Conservation (phyloP, 192 early-diverging fungal genomes). For the Kappamyces sp. region DNA sequence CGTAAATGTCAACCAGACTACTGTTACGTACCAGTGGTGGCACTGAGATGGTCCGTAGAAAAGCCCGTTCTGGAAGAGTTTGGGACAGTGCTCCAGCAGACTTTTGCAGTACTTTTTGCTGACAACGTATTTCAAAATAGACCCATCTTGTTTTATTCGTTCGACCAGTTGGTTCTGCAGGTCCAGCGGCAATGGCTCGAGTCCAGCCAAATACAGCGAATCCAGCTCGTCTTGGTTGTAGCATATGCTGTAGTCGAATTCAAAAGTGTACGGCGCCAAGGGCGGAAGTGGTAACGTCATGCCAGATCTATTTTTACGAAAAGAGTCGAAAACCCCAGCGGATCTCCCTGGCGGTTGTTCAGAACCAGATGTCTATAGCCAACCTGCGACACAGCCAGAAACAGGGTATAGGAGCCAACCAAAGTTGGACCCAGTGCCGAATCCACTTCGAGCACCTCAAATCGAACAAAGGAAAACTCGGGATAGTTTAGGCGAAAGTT, state of each 20-base stretch:
- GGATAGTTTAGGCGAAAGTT: slow-evolving; percentile 29
- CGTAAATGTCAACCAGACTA: too few species aligned
- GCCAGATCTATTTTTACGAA: slow-evolving; percentile 31
- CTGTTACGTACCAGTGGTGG: too few species aligned
- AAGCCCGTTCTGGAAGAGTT: too few species aligned
- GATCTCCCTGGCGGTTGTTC: slow-evolving; percentile 56
- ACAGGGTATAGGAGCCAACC: slow-evolving; percentile 32
- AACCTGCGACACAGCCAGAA: slow-evolving; percentile 4
- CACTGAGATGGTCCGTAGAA: too few species aligned
- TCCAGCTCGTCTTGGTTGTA: not conserved
- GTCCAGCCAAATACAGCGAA: not conserved
- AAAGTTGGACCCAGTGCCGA: slow-evolving; percentile 27
- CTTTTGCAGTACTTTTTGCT: too few species aligned
- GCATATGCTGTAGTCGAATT: not conserved
- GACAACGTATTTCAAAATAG: not conserved
- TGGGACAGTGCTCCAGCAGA: too few species aligned
- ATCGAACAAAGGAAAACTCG: slow-evolving; percentile 42
- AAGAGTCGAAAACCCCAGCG: slow-evolving; percentile 59
- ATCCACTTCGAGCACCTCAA: slow-evolving; percentile 32
- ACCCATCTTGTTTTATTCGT: slow-evolving; percentile 1
- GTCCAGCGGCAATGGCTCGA: not conserved
- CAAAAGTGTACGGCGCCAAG: not conserved
- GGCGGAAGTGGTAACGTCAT: not conserved
- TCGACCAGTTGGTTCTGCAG: not conserved
- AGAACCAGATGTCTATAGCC: slow-evolving; percentile 67